Conservation (phyloP, 108 stramenopile species). For the Bacterosira constricta region DNA sequence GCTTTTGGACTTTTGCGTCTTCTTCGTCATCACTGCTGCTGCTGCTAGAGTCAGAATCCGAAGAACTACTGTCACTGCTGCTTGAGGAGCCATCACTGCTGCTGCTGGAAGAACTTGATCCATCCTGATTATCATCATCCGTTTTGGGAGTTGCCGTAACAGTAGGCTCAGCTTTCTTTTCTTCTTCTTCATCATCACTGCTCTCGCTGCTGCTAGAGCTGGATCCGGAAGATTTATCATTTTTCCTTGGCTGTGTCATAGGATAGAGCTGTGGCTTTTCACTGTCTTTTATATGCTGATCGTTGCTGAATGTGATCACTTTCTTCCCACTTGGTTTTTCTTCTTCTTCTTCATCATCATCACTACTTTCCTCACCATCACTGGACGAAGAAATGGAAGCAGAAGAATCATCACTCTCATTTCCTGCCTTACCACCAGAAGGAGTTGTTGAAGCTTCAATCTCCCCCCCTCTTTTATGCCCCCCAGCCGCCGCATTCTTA, state of each 20-base stretch:
- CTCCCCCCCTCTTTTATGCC: not conserved
- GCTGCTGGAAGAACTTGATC: constrained; percentile 14
- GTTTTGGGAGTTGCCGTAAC: not conserved
- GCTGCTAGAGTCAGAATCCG: constrained; percentile 7
- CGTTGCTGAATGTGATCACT: not conserved
- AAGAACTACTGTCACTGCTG: constrained; percentile 17
- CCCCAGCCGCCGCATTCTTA: too few species aligned
- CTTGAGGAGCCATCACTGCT: not conserved
- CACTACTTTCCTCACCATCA: constrained; percentile 8
- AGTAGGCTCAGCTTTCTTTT: not conserved
- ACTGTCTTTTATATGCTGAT: not conserved
- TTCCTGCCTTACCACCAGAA: not conserved
- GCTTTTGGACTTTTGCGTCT: not conserved
- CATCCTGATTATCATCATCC: not conserved
- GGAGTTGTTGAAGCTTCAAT: not conserved
- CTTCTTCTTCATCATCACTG: not conserved
- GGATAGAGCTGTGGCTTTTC: not conserved
- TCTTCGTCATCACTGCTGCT: constrained; percentile 3
- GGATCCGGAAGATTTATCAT: not conserved
- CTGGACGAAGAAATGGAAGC: constrained; percentile 9
- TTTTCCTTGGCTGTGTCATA: not conserved
- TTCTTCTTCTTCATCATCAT: not conserved
- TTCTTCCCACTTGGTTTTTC: too few species aligned
- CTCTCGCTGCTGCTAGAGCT: not conserved
- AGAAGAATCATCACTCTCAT: not conserved